These are phyloP conservation scores for Jaapia argillacea DNA, from an alignment of 768 basidiomycete species.

Conservation along the genomic window DNA sequence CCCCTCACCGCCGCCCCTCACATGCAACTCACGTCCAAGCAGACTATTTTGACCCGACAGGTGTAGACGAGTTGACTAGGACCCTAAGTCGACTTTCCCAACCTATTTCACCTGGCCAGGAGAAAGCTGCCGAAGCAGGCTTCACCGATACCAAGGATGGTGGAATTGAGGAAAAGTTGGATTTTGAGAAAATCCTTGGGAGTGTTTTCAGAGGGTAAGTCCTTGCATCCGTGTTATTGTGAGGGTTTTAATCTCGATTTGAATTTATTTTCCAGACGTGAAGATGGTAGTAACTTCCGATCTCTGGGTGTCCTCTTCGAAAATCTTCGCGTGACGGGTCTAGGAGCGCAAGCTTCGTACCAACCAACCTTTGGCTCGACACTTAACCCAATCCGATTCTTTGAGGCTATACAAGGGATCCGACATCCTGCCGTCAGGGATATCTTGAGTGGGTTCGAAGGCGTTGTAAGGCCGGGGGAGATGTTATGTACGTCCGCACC, in stretches of 20 bases:
- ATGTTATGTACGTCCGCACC: slow-evolving; percentile 64
- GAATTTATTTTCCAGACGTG: slow-evolving; percentile 23
- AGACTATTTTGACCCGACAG: slow-evolving; percentile 45
- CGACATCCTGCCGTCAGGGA: slow-evolving; percentile 54
- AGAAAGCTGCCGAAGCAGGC: not conserved
- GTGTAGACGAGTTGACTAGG: slow-evolving; percentile 30
- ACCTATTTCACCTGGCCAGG: not conserved
- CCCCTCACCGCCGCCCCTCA: slow-evolving; percentile 2
- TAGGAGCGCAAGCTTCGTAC: slow-evolving; percentile 43
- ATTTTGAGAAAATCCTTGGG: slow-evolving; percentile 19
- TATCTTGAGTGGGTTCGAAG: slow-evolving; percentile 44
- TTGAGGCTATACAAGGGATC: slow-evolving; percentile 30
- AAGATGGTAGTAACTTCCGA: slow-evolving; percentile 38
- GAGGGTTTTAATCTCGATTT: not conserved
- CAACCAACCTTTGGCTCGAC: slow-evolving; percentile 55
- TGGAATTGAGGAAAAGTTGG: slow-evolving; percentile 10
- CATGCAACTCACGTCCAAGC: slow-evolving; percentile 26
- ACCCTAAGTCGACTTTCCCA: slow-evolving; percentile 23
- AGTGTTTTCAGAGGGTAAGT: slow-evolving; percentile 15
- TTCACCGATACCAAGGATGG: slow-evolving; percentile 1
- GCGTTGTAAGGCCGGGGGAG: slow-evolving; percentile 50
- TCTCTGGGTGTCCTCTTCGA: slow-evolving; percentile 54
- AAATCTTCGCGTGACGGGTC: slow-evolving; percentile 47
- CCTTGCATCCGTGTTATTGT: not conserved
- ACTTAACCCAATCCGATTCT: slow-evolving; percentile 40